Percentiles rank a stretch among this genome's conserved stretches.
Evolutionary conservation across 495 filamentous ascomycete species (phyloP).

Genomic region (Physcia stellaris): DNA sequence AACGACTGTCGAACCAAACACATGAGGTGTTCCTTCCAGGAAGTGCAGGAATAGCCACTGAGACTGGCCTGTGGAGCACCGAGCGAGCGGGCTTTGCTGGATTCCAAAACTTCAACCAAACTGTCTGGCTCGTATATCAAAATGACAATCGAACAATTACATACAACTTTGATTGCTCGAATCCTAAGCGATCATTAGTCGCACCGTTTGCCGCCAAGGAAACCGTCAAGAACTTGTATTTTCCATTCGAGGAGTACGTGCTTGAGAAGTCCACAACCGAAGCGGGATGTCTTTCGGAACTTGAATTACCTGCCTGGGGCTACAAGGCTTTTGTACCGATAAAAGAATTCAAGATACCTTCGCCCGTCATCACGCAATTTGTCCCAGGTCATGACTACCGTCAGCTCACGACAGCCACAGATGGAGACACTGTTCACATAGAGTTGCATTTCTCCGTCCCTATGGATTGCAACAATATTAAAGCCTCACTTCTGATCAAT

Average conservation of each 20-base stretch:
- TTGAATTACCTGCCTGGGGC: conserved; percentile 43
- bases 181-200: conserved; percentile 33
- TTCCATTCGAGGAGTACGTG: conserved; percentile 43
- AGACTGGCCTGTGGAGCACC: conserved; percentile 57
- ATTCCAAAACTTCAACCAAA: conserved; percentile 40
- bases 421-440: conserved; percentile 30
- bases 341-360: conserved; percentile 32
- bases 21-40: conserved; percentile 36
- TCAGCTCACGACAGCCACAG: conserved; percentile 33
- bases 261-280: conserved; percentile 26
- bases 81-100: conserved; percentile 33
- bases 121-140: conserved; percentile 54
- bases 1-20: conserved; percentile 47
- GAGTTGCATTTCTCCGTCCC: conserved; percentile 44
- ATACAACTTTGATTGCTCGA: conserved; percentile 47
- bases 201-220: conserved; percentile 42
- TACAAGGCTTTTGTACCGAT: conserved; percentile 52
- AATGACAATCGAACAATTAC: conserved; percentile 43
- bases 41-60: conserved; percentile 39
- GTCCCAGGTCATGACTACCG: conserved; percentile 50
- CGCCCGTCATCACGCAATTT: conserved; percentile 54
- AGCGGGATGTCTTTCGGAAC: conserved; percentile 43
- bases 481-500: conserved; percentile 33
- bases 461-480: conserved; percentile 50
- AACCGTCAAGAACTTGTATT: conserved; percentile 55